Conservation (phyloP, 805 yeast genomes). For the Naumovozyma castellii region DNA sequence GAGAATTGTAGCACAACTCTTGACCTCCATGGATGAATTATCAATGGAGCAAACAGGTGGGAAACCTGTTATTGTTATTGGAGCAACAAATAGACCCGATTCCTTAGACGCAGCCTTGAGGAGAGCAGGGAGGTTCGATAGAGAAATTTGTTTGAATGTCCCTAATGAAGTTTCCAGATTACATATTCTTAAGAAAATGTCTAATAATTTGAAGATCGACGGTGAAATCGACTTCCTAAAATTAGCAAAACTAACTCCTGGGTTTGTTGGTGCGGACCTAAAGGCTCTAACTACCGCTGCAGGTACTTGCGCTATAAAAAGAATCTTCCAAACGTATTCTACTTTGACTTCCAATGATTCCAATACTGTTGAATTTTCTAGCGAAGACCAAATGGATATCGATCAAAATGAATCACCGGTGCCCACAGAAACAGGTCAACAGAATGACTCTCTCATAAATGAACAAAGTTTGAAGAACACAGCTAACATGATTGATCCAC, state of each 20-base stretch:
- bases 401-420: slow-evolving; percentile 13
- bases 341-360: slow-evolving; percentile 5
- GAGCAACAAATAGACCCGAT: slow-evolving; percentile 96
- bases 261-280: slow-evolving; percentile 95
- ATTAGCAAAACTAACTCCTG: slow-evolving; percentile 89
- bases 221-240: slow-evolving; percentile 61
- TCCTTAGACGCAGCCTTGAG: slow-evolving; percentile 88
- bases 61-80: slow-evolving; percentile 86
- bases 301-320: slow-evolving; percentile 85
- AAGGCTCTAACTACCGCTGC: slow-evolving; percentile 92
- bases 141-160: slow-evolving; percentile 90
- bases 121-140: slow-evolving; percentile 93
- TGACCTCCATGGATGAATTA: slow-evolving; percentile 90
- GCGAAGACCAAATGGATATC: slow-evolving; percentile 26
- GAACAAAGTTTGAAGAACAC: slow-evolving; percentile 22
- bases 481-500: slow-evolving; percentile 28
- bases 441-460: background rate
- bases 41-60: slow-evolving; percentile 83
- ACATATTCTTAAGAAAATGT: slow-evolving; percentile 67
- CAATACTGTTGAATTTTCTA: slow-evolving; percentile 9
- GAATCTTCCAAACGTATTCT: slow-evolving; percentile 60
- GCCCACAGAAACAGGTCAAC: no score
- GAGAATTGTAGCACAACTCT: slow-evolving; percentile 88
- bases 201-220: slow-evolving; percentile 52
- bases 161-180: slow-evolving; percentile 80